Evolutionary conservation across 2,329 filamentous ascomycete species (phyloP), one percentile per base, ranked within the genome.

Genomic region (Biscogniauxia marginata): DNA sequence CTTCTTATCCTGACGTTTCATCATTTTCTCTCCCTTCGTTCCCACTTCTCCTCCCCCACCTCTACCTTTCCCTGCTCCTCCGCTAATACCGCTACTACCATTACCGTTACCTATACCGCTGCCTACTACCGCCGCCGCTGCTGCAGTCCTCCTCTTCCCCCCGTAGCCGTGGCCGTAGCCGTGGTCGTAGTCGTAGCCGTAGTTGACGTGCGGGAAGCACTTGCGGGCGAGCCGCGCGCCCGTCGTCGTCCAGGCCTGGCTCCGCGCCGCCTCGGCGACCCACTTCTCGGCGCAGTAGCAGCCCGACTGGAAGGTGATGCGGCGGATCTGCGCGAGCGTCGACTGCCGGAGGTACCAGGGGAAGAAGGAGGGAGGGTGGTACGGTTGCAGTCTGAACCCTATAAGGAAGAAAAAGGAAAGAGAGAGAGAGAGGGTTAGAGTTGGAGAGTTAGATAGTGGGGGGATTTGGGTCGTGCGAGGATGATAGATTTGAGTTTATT

Each of bases 311-410:
- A 68, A 67, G 2, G 49, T 52, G 13, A 67, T 48, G 19, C 53
- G 54, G 18, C 30, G 21, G 7, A 67, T 53, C 13, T 53, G 53
- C 0, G 50, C 49, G 9, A 67, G 51, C 5, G 63, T 67, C 8
- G 63, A 63, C 39, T 51, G 50, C 11, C 65, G 60, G 13, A 69
- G 25, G 49, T 56, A 39, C 51, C 52, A 66, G 25, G 63, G 57
- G 34, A 67, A 66, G 55, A 63, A 62, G 49, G 48, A 48, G 2
- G 46, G 25, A 11, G 59, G 50, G 16, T 55, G 30, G 51, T 56
- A 57, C 30, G 30, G 30, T 9, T 39, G 30, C 30, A 39, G 30
- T 11, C 30, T 11, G 30, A 39, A 39, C 30, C 30, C 30, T 39
- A 39, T 2, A 3, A 11, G 13, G 30, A 39, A 5, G 30, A 39